Percentiles rank a stretch among this genome's conserved stretches.
phyloP scores from a whole-genome alignment of 2,329 filamentous ascomycete genomes.

The Colletotrichum sp. region DNA sequence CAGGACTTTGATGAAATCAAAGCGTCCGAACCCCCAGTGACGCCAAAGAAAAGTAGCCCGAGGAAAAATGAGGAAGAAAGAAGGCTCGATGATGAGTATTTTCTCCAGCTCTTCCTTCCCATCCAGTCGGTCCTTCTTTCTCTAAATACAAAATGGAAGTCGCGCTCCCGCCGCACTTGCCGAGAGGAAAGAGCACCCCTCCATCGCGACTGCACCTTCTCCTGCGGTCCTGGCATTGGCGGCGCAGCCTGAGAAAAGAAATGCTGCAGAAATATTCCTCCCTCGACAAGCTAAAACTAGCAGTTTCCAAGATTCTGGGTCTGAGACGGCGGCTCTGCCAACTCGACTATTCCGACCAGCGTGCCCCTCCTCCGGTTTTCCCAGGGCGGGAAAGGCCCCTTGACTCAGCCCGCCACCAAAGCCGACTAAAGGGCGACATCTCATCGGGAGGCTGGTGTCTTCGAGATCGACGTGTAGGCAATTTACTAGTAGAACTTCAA shows the following conservation, averaged over 20 bases:
- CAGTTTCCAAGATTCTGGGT: neutral
- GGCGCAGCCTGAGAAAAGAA: constrained; percentile 10
- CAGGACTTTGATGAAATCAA: neutral
- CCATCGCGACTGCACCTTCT: neutral
- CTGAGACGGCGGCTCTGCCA: neutral
- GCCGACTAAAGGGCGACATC: constrained; percentile 6
- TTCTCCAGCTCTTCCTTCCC: neutral
- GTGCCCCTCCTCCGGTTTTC: constrained; percentile 3
- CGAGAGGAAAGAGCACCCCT: neutral
- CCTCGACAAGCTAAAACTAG: neutral
- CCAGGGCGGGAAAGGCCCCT: constrained; percentile 13
- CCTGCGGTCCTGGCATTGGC: neutral
- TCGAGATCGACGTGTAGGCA: neutral
- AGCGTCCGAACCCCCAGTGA: neutral
- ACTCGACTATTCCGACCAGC: neutral
- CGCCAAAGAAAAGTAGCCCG: neutral
- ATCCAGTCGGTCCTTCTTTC: neutral
- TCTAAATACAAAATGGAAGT: neutral
- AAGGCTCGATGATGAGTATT: neutral
- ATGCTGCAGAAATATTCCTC: constrained; percentile 7
- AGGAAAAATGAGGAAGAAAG: neutral
- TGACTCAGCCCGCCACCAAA: constrained; percentile 19
- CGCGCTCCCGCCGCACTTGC: no score
- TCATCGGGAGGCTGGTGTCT: neutral
- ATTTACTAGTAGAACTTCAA: neutral